Base-by-base conservation (phyloP, 257 asterid genomes). In the Solanum bulbocastanum region DNA sequence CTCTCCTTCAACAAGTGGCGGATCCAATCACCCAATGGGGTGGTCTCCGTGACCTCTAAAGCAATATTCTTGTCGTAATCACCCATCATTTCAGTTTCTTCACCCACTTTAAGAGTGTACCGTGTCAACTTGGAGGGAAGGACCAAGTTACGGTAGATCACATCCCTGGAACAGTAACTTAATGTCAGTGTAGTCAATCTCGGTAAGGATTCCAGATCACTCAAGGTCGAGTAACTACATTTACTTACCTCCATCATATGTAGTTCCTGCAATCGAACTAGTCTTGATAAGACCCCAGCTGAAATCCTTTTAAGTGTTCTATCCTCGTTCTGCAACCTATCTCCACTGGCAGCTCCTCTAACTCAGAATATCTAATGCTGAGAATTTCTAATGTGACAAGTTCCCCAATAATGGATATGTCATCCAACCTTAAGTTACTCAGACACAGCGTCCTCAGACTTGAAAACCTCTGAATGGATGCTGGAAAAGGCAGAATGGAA, bases 61-160 rank as follows among this genome's bases (percentile, higher is more conserved):
- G 6, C 5, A 13, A 36, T 73, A 20, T 35, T 73, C 10, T 13
- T 73, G 10, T 72, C 13, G 27, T 72, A 16, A 16, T 7, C 1
- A 71, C 10, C 27, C 78, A 0, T 56, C 3, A 1, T 1, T 7
- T 0, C 0, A 60, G 0, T 60, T 23, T 1, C 10, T 56, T 0
- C 4, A 8, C 16, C 39, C 5, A 39, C 36, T 18, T 9, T 0
- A 13, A 86, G 44, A 56, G 0, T 0, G 20, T n/a, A n/a, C n/a
- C 9, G 5, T 20, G 22, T 58, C 30, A 73, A 10, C 44, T 32
- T 56, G 30, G 83, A 87, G 79, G 42, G 3, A n/a, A 33, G 35
- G 71, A 16, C 58, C 15, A 35, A 73, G 11, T 9, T 18, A 11
- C 10, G 15, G 16, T 32, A 82, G 44, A 71, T 83, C 16, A 46